A percentile compares a stretch with the other conserved stretches of the same genome.
These are phyloP conservation scores for Cylindrotheca closterium DNA, from an alignment of 108 stramenopile genomes.

Conservation along the genomic window DNA sequence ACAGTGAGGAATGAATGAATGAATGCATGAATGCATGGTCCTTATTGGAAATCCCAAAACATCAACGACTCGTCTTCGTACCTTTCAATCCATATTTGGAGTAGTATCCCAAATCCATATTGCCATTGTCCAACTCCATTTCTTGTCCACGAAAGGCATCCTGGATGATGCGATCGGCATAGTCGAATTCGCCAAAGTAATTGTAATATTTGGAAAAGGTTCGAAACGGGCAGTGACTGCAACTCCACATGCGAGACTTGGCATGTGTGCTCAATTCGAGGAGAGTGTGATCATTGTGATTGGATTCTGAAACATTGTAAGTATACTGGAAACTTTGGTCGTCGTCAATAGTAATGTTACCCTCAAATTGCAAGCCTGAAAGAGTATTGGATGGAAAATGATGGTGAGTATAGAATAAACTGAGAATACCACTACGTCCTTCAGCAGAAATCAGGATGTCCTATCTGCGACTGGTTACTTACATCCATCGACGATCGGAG, in stretches of 20 bases:
- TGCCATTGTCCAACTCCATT: conserved; percentile 53
- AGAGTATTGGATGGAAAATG: neutral
- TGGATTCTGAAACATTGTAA: conserved; percentile 39
- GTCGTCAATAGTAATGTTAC: conserved; percentile 13
- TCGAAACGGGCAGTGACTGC: conserved; percentile 42
- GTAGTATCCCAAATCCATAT: conserved; percentile 37
- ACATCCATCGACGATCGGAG: conserved; percentile 35
- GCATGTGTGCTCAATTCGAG: conserved; percentile 49
- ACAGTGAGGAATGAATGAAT: too few relatives aligned
- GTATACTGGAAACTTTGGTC: conserved; percentile 21
- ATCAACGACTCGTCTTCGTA: too few relatives aligned
- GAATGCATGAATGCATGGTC: too few relatives aligned
- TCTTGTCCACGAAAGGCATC: conserved; percentile 46
- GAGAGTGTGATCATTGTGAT: conserved; percentile 56
- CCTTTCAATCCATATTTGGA: neutral
- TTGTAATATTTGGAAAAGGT: conserved; percentile 55
- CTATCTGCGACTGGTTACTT: too few relatives aligned
- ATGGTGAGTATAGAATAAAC: too few relatives aligned
- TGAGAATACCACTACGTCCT: too few relatives aligned
- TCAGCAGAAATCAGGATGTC: too few relatives aligned
- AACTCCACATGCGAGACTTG: conserved; percentile 33
- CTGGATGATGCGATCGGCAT: conserved; percentile 62
- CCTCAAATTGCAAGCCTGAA: conserved; percentile 8
- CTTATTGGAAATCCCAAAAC: too few relatives aligned
- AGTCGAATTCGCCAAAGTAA: conserved; percentile 69